phyloP scores from a whole-genome alignment of 495 filamentous ascomycete genomes.

The Aspergillus carlsbadensis region DNA sequence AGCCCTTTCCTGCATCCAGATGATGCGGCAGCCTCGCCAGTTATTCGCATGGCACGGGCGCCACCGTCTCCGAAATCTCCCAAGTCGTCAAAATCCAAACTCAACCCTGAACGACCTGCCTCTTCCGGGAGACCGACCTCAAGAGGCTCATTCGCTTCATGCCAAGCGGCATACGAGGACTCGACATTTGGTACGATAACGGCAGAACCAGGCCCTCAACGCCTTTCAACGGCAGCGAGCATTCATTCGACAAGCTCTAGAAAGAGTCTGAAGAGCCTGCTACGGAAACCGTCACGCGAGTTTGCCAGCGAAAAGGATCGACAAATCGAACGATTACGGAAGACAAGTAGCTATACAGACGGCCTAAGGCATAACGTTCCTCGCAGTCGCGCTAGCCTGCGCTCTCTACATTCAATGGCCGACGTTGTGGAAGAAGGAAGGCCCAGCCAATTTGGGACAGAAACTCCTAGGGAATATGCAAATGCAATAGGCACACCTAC shows the following conservation, averaged over 20 bases:
- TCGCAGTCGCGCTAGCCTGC: constrained; percentile 41
- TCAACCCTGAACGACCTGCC: constrained; percentile 18
- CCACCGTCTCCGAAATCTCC: constrained; percentile 64
- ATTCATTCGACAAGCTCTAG: constrained; percentile 43
- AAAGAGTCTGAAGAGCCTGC: constrained; percentile 38
- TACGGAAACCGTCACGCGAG: constrained; percentile 41
- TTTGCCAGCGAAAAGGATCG: constrained; percentile 36
- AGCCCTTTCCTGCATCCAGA: constrained; percentile 59
- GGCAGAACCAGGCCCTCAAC: constrained; percentile 38
- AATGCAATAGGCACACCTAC: constrained; percentile 26
- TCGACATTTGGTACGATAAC: constrained; percentile 44
- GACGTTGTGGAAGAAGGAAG: constrained; percentile 42
- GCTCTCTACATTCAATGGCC: constrained; percentile 46
- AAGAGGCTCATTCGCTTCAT: constrained; percentile 40
- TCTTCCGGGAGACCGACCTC: constrained; percentile 34
- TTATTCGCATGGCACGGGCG: constrained; percentile 82
- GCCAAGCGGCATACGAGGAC: constrained; percentile 32
- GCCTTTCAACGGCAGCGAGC: constrained; percentile 38
- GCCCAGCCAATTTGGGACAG: constrained; percentile 21
- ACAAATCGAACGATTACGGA: constrained; percentile 33
- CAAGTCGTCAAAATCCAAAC: constrained; percentile 10
- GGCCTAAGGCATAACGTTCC: constrained; percentile 35
- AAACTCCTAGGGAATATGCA: constrained; percentile 18
- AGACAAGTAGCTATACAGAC: constrained; percentile 40
- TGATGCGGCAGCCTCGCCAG: constrained; percentile 76